Evolutionary conservation across 148 eudicot species (phyloP).

Genomic region (Cornus florida): DNA sequence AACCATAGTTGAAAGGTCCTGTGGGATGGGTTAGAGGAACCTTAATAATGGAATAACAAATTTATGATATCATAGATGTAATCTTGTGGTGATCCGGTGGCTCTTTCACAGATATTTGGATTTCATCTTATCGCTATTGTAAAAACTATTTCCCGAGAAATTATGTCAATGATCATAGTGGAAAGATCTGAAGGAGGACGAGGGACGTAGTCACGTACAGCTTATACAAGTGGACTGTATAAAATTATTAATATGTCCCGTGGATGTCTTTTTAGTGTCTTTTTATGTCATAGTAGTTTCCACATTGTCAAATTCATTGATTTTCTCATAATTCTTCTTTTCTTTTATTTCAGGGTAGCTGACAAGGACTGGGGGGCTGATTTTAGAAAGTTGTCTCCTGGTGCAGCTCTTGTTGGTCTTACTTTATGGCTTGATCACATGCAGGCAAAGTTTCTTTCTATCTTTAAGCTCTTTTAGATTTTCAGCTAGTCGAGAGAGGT

Average conservation of each 20-base stretch:
- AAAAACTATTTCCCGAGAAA: neutral
- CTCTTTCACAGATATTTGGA: neutral
- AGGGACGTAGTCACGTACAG: slow-evolving; percentile 5
- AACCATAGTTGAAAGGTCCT: neutral
- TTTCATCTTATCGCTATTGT: neutral
- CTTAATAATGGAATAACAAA: neutral
- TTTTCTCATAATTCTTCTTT: neutral
- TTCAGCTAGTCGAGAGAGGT: neutral
- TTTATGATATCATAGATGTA: neutral
- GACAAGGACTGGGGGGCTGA: slow-evolving; percentile 99
- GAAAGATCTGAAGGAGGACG: neutral
- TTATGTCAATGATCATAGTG: neutral
- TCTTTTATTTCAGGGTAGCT: slow-evolving; percentile 67
- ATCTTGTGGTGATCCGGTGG: neutral
- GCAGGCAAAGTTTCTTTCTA: slow-evolving; percentile 62
- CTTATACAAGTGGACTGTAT: neutral
- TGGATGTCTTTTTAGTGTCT: neutral
- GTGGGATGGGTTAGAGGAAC: neutral
- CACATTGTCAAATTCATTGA: neutral
- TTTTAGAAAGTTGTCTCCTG: slow-evolving; percentile 92
- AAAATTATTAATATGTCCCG: neutral
- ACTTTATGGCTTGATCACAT: slow-evolving; percentile 98
- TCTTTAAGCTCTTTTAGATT: neutral
- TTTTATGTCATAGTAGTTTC: neutral
- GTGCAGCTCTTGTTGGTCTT: slow-evolving; percentile 98